phyloP scores from a whole-genome alignment of 2,329 filamentous ascomycete species.

The Neofusicoccum sp. region DNA sequence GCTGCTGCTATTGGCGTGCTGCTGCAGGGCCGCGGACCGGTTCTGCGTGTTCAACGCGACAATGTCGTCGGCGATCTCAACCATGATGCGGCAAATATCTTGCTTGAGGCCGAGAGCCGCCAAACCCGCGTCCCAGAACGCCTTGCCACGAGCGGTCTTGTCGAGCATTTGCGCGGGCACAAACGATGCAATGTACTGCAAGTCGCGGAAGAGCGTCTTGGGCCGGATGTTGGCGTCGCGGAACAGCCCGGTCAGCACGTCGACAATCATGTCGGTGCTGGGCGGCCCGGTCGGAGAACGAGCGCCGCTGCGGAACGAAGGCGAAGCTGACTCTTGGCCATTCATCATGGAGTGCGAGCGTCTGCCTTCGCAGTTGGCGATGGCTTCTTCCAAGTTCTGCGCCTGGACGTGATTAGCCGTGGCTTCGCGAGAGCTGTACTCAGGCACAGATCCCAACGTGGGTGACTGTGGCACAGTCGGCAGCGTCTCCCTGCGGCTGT shows the following conservation, averaged over 20 bases:
- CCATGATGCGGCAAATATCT: conserved; percentile 80
- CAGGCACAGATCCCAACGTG: conserved; percentile 44
- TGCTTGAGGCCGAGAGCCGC: conserved; percentile 86
- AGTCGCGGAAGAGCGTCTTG: conserved; percentile 48
- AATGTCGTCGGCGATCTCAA: conserved; percentile 70
- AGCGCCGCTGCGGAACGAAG: conserved; percentile 25
- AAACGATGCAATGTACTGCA: conserved; percentile 60
- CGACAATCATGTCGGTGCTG: conserved; percentile 44
- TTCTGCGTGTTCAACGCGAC: conserved; percentile 67
- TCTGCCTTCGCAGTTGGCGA: conserved; percentile 68
- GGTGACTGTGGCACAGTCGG: conserved; percentile 45
- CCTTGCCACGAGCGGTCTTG: conserved; percentile 63
- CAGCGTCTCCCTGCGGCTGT: conserved; percentile 40
- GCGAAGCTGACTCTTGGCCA: conserved; percentile 22
- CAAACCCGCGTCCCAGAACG: conserved; percentile 86
- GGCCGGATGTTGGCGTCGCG: conserved; percentile 46
- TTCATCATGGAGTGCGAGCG: conserved; percentile 57
- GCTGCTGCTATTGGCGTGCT: conserved; percentile 23
- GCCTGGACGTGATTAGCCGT: conserved; percentile 42
- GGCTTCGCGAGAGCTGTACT: conserved; percentile 45
- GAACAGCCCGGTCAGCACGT: conserved; percentile 45
- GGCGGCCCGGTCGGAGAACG: conserved; percentile 39
- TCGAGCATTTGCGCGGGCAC: conserved; percentile 58
- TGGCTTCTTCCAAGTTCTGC: conserved; percentile 61
- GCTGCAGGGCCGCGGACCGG: conserved; percentile 42